Base-by-base conservation (phyloP, 495 filamentous ascomycete species). In the Aspergillus homomorphus region DNA sequence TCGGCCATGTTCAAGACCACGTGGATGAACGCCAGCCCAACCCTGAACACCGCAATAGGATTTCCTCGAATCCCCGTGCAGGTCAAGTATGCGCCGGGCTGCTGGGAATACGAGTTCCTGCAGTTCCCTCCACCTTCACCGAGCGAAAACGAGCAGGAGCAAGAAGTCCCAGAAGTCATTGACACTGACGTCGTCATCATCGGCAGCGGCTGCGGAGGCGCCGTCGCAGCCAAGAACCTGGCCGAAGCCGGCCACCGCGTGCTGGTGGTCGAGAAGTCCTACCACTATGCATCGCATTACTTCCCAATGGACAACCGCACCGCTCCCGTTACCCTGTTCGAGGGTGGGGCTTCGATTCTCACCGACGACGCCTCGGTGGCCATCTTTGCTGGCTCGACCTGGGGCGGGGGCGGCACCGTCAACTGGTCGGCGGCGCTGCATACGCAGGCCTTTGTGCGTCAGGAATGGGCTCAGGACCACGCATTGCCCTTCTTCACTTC, bases 371-470 rank as follows among this genome's bases (percentile, higher is more conserved):
- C 78, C 16, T 78, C 77, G 15, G 71, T 87, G 51, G 78, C 69
- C 23, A 62, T 91, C 1, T 62, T 89, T 18, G 82, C 89, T 0
- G 92, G 88, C 3, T 81, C 82, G 19, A 85, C 82, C 22, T 97
- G 88, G 83, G 92, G 92, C 30, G 92, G 92, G 49, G 92, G 92
- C 30, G 91, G 91, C 0, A 89, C 89, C 1, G 70, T 96, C 55
- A 96, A 96, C 65, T 96, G 91, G 92, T 88, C 86, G 30, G 92
- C 89, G 16, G 81, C 82, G 15, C 71, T 96, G 33, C 90, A 93
- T 66, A 87, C 87, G 0, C 92, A 93, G 70, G 85, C 78, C n/a
- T 93, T 79, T 60, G 89, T 97, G 0, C 81, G 91, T 15, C 77
- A 85, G 57, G 90, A 97, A 71, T 97, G 92, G 92, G 87, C 90